phyloP scores from a whole-genome alignment of 2,329 filamentous ascomycete genomes.

The Microcyclosporella mali region DNA sequence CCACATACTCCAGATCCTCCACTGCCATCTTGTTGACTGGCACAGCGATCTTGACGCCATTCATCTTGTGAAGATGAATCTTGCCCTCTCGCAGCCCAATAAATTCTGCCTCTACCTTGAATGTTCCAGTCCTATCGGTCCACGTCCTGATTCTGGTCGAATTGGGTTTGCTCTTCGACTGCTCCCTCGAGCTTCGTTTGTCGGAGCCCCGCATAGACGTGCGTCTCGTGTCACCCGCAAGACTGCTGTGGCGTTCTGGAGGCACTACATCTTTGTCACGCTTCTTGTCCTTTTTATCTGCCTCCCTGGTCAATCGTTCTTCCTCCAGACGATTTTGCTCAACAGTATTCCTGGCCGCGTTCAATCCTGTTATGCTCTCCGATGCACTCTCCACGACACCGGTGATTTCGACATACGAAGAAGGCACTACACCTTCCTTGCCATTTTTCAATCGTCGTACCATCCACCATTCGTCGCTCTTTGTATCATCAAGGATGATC shows the following conservation, averaged over 20 bases:
- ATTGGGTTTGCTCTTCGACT: slow-evolving; percentile 74
- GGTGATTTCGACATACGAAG: slow-evolving; percentile 88
- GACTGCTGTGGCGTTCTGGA: slow-evolving; percentile 73
- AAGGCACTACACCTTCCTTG: slow-evolving; percentile 91
- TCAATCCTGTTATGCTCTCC: slow-evolving; percentile 48
- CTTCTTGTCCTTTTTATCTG: slow-evolving; percentile 56
- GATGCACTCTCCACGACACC: slow-evolving; percentile 54
- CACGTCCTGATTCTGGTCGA: slow-evolving; percentile 76
- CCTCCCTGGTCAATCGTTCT: slow-evolving; percentile 74
- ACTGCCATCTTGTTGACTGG: slow-evolving; percentile 93
- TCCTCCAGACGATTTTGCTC: slow-evolving; percentile 77
- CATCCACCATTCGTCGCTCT: slow-evolving; percentile 98
- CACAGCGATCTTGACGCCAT: slow-evolving; percentile 97
- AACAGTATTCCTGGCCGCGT: slow-evolving; percentile 60
- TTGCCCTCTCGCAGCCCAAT: slow-evolving; percentile 91
- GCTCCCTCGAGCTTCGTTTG: slow-evolving; percentile 38
- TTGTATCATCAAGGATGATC: slow-evolving; percentile 76
- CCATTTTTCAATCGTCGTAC: slow-evolving; percentile 84
- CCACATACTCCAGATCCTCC: slow-evolving; percentile 91
- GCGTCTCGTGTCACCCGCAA: slow-evolving; percentile 43
- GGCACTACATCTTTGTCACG: slow-evolving; percentile 59
- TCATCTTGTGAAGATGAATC: slow-evolving; percentile 95
- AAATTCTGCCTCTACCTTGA: slow-evolving; percentile 96
- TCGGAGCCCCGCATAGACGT: slow-evolving; percentile 30
- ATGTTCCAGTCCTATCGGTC: slow-evolving; percentile 92